Percentiles rank a stretch among this genome's conserved stretches.
Conservation (phyloP, 768 basidiomycete species). For the Mycena alexandri region DNA sequence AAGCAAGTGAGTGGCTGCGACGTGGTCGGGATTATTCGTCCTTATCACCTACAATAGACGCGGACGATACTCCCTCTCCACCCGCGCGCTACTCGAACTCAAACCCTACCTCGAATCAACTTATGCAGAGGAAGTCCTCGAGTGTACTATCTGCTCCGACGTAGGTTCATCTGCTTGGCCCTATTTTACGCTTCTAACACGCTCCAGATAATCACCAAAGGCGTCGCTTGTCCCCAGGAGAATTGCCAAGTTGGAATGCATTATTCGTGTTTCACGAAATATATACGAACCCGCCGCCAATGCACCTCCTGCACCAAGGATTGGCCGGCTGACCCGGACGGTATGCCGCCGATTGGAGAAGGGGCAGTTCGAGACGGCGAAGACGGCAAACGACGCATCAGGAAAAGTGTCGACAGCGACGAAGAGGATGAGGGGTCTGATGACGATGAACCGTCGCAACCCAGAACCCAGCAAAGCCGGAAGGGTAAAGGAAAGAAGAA, state of each 20-base stretch:
- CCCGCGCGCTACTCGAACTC: conserved; percentile 82
- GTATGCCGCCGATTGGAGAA: conserved; percentile 75
- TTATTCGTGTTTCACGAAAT: conserved; percentile 70
- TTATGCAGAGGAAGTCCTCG: conserved; percentile 76
- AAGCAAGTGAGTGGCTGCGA: conserved; percentile 69
- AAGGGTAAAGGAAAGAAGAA: conserved; percentile 43
- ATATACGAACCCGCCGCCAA: conserved; percentile 54
- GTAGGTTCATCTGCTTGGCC: conserved; percentile 49
- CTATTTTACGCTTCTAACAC: background rate
- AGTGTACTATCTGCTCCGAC: conserved; percentile 82
- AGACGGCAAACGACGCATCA: conserved; percentile 54
- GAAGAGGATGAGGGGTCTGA: conserved; percentile 41
- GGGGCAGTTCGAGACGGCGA: conserved; percentile 74
- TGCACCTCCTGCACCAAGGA: conserved; percentile 71
- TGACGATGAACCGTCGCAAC: conserved; percentile 47
- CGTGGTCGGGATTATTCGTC: background rate
- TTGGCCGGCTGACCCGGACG: conserved; percentile 70
- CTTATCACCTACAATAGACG: conserved; percentile 50
- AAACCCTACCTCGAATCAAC: conserved; percentile 77
- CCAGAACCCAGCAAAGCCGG: conserved; percentile 45
- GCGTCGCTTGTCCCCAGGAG: conserved; percentile 68
- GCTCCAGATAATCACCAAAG: conserved; percentile 74
- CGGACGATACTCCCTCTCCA: conserved; percentile 81
- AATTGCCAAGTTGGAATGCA: conserved; percentile 79
- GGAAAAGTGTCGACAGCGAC: conserved; percentile 56